These are phyloP conservation scores for Orobanche coerulescens DNA, from an alignment of 257 asterid species.

Conservation along the genomic window DNA sequence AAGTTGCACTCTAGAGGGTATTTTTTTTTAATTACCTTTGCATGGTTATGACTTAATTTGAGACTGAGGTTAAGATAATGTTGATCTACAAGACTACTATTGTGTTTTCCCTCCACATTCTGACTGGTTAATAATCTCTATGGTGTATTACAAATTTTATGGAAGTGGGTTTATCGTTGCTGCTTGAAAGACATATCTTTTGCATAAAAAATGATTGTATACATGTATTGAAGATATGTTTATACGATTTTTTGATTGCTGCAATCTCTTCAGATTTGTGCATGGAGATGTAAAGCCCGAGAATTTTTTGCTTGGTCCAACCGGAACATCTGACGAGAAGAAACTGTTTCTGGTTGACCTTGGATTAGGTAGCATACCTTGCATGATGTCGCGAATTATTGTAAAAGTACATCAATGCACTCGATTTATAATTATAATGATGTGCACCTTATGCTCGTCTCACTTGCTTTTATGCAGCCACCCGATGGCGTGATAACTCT, in stretches of 20 bases:
- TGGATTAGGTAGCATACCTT: slow-evolving; percentile 58
- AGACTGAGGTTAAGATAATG: neutral
- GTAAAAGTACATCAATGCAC: neutral
- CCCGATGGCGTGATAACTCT: slow-evolving; percentile 47
- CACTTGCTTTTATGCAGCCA: slow-evolving; percentile 35
- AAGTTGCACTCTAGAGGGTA: slow-evolving; percentile 67
- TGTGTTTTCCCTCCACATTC: neutral
- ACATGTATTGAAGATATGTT: neutral
- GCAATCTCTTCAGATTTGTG: slow-evolving; percentile 50
- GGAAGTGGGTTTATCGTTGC: neutral
- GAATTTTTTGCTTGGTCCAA: slow-evolving; percentile 82
- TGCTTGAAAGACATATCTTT: neutral
- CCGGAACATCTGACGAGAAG: slow-evolving; percentile 71
- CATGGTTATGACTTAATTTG: slow-evolving; percentile 1
- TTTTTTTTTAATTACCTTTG: slow-evolving; percentile 16
- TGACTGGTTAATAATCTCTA: neutral
- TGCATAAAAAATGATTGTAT: slow-evolving; percentile 8
- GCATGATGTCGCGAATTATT: neutral
- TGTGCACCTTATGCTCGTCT: neutral
- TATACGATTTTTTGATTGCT: neutral
- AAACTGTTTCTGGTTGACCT: slow-evolving; percentile 81
- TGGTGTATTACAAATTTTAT: neutral
- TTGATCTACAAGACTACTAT: neutral
- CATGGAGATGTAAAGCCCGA: slow-evolving; percentile 97
- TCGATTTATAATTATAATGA: neutral